These are phyloP conservation scores for Coniella vitis DNA, from an alignment of 2,329 filamentous ascomycete species.

Conservation along the genomic window DNA sequence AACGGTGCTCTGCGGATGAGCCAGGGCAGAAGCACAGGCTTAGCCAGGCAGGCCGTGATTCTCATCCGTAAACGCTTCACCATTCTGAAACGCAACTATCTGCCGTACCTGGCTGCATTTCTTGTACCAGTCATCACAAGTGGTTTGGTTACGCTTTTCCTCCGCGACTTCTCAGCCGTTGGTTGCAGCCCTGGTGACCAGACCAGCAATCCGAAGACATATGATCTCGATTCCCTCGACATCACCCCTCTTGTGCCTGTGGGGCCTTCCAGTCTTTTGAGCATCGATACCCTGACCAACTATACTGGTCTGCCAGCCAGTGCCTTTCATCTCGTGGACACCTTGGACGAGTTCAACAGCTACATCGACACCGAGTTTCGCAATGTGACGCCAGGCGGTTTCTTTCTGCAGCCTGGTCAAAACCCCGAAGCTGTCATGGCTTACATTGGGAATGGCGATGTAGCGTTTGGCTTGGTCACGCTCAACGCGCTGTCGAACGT, in stretches of 20 bases:
- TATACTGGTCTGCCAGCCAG: constrained; percentile 8
- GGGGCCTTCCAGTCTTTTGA: constrained; percentile 30
- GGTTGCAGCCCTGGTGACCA: constrained; percentile 47
- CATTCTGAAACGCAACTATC: constrained; percentile 70
- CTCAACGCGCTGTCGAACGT: constrained; percentile 46
- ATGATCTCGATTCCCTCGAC: constrained; percentile 15
- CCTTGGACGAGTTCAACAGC: constrained; percentile 59
- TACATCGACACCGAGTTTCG: constrained; percentile 57
- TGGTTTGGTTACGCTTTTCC: constrained; percentile 70
- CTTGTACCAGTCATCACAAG: constrained; percentile 74
- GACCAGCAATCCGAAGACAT: constrained; percentile 8
- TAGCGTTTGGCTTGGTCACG: constrained; percentile 8
- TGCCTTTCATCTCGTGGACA: constrained; percentile 43
- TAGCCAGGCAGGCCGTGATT: constrained; percentile 56
- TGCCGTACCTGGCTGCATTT: constrained; percentile 69
- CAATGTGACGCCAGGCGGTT: constrained; percentile 68
- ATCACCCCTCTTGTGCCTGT: constrained; percentile 33
- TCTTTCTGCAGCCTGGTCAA: constrained; percentile 51
- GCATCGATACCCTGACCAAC: constrained; percentile 10
- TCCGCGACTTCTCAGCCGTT: constrained; percentile 45
- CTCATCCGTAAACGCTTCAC: constrained; percentile 72
- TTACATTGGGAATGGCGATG: constrained; percentile 9
- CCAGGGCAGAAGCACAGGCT: constrained; percentile 10
- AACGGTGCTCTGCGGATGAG: constrained; percentile 7
- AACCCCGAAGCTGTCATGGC: constrained; percentile 9